phyloP scores from a whole-genome alignment of 2,329 filamentous ascomycete genomes.

The Ceratocystis harringtonii region DNA sequence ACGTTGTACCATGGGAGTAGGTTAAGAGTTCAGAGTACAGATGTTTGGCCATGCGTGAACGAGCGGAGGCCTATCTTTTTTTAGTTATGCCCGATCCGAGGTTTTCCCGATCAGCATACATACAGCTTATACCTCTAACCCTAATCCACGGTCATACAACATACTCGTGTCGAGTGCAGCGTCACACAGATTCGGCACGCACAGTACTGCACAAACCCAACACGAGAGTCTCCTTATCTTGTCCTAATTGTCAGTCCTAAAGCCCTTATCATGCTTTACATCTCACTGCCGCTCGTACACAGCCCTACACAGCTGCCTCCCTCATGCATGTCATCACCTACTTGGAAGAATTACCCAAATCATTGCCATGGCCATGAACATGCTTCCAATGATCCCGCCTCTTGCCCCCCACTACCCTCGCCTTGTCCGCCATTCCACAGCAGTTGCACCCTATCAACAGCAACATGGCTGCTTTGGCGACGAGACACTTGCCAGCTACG shows the following conservation, averaged over 20 bases:
- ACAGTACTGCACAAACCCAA: neutral
- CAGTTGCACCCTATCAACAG: conserved; percentile 14
- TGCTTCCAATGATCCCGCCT: neutral
- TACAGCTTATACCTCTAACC: neutral
- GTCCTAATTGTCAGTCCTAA: neutral
- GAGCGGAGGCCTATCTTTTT: no score
- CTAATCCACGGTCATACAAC: neutral
- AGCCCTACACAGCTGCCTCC: no score
- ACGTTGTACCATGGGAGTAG: neutral
- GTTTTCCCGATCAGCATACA: neutral
- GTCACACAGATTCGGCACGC: neutral
- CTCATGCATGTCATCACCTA: no score
- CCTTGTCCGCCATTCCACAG: conserved; percentile 15
- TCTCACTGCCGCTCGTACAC: no score
- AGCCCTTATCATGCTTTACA: neutral
- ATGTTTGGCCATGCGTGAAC: neutral
- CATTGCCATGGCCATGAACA: neutral
- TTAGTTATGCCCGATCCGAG: neutral
- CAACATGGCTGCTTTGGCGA: neutral
- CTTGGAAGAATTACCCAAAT: neutral
- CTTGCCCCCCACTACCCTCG: neutral
- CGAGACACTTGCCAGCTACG: neutral
- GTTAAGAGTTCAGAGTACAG: neutral
- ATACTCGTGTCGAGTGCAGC: neutral
- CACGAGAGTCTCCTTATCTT: neutral